Conservation (phyloP, 306 rosid genomes). For the Biancaea sappan region DNA sequence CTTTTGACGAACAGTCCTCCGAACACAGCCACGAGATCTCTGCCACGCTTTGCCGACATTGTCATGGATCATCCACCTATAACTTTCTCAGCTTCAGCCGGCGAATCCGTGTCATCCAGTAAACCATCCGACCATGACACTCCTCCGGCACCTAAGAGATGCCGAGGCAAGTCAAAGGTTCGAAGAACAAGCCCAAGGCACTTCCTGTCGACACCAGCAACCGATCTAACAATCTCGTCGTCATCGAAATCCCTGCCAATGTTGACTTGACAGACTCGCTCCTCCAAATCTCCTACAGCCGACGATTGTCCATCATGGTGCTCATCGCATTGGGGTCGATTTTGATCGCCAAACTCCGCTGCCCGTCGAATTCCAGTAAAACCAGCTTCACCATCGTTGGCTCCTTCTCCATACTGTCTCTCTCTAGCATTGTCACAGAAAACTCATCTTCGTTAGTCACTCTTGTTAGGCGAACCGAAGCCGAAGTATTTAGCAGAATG, state of each 20-base stretch:
- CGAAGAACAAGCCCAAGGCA: slow-evolving; percentile 70
- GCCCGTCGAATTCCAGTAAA: slow-evolving; percentile 35
- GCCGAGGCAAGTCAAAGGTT: slow-evolving; percentile 71
- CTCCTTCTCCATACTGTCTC: slow-evolving; percentile 45
- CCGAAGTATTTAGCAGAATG: background rate
- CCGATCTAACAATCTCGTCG: too few species aligned
- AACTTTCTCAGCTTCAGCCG: background rate
- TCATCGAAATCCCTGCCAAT: slow-evolving; percentile 58
- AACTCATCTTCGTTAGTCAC: background rate
- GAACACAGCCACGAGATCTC: slow-evolving; percentile 28
- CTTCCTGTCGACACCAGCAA: slow-evolving; percentile 46
- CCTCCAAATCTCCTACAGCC: slow-evolving; percentile 38
- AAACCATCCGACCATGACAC: background rate
- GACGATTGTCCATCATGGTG: slow-evolving; percentile 40
- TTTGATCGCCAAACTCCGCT: slow-evolving; percentile 46
- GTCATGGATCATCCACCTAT: background rate
- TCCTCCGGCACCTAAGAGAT: slow-evolving; percentile 26
- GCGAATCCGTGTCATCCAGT: background rate
- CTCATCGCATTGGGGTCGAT: slow-evolving; percentile 52
- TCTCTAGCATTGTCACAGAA: slow-evolving; percentile 27
- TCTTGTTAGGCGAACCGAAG: background rate
- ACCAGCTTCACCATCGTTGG: slow-evolving; percentile 44
- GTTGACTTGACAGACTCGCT: slow-evolving; percentile 52
- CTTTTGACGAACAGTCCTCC: slow-evolving; percentile 39
- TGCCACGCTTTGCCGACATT: slow-evolving; percentile 7